Conservation (phyloP, 139 green algal species). For the Chlamydomonas applanata region DNA sequence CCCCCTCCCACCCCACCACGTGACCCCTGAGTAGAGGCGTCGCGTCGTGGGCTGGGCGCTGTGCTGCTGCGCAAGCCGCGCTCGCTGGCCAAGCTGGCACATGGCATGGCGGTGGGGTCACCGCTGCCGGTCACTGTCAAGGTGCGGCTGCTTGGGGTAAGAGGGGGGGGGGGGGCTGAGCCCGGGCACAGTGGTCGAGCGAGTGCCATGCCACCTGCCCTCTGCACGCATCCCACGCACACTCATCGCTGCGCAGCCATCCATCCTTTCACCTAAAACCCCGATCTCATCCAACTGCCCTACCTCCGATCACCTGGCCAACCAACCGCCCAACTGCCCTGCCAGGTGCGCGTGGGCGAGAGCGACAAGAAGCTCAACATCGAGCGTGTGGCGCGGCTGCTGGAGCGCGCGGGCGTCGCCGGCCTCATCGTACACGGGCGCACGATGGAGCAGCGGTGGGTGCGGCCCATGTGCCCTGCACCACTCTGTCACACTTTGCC, state of each 20-base stretch:
- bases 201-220: too few species aligned
- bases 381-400: conserved; percentile 46
- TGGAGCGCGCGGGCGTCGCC: conserved; percentile 67
- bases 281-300: too few species aligned
- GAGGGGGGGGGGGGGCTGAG: too few species aligned
- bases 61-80: conserved; percentile 76
- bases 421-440: conserved; percentile 83
- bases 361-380: conserved; percentile 67
- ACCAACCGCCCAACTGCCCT: neutral
- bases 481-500: too few species aligned
- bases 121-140: conserved; percentile 87
- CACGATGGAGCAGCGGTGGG: conserved; percentile 78
- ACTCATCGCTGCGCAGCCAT: too few species aligned
- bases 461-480: too few species aligned
- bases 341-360: conserved; percentile 46
- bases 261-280: too few species aligned
- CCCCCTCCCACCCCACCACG: neutral
- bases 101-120: conserved; percentile 59
- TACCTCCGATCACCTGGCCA: too few species aligned
- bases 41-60: conserved; percentile 55
- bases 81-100: conserved; percentile 78
- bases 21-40: conserved; percentile 59
- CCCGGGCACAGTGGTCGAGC: too few species aligned
- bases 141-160: neutral
- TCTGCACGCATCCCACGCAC: too few species aligned